These are phyloP conservation scores for Sphenostylis stenocarpa DNA, from an alignment of 306 rosid species.

Conservation along the genomic window DNA sequence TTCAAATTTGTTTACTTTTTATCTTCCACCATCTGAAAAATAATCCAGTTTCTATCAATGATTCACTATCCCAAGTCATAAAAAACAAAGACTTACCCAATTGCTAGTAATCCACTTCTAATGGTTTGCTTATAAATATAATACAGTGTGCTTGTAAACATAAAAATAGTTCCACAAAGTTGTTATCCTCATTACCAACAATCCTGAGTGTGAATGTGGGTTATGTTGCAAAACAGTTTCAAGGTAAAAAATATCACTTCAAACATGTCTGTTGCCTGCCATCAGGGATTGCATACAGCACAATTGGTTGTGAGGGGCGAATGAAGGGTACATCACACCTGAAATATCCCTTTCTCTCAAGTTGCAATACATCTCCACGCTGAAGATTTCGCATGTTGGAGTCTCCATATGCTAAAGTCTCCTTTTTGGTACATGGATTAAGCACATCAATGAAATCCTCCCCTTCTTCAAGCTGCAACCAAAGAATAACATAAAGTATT, in stretches of 20 bases:
- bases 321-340: conserved; percentile 80
- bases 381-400: conserved; percentile 76
- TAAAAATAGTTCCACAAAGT: conserved; percentile 21
- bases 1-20: not conserved
- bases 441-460: conserved; percentile 78
- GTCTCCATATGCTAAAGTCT: conserved; percentile 76
- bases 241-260: conserved; percentile 43
- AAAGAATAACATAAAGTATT: conserved; percentile 9
- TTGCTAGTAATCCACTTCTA: conserved; percentile 11
- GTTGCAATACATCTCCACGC: conserved; percentile 79
- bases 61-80: not conserved
- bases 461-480: conserved; percentile 85
- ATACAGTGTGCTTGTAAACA: conserved; percentile 18
- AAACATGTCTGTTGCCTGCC: conserved; percentile 70
- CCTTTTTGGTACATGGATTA: conserved; percentile 79
- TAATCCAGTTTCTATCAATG: not conserved
- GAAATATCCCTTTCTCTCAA: conserved; percentile 95
- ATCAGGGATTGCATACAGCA: conserved; percentile 78
- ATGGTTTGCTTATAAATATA: conserved; percentile 25
- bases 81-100: not conserved
- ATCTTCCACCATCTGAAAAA: not conserved
- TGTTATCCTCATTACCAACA: conserved; percentile 8
- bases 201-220: not conserved
- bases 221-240: not conserved
- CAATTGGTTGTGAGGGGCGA: conserved; percentile 67